Conservation (phyloP, 2,329 filamentous ascomycete species). For the Ophiocordyceps unilateralis region DNA sequence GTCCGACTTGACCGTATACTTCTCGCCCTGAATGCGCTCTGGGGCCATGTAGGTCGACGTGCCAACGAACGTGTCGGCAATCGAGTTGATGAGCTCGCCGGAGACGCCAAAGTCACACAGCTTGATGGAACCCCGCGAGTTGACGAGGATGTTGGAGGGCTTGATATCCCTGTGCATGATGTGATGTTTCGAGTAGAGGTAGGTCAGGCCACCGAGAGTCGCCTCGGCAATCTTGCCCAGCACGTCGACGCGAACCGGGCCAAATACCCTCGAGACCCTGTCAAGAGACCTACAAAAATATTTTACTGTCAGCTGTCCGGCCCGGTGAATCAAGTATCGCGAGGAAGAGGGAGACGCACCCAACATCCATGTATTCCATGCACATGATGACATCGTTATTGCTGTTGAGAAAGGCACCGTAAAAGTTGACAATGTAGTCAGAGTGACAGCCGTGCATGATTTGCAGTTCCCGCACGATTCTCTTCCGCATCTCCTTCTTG, state of each 20-base stretch:
- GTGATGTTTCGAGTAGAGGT: conserved; percentile 86
- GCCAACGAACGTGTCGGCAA: conserved; percentile 94
- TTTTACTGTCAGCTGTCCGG: neutral
- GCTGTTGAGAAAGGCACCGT: conserved; percentile 91
- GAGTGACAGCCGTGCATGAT: conserved; percentile 98
- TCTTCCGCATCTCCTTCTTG: conserved; percentile 90
- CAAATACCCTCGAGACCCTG: conserved; percentile 84
- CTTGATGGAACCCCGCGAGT: conserved; percentile 88
- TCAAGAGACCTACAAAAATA: conserved; percentile 56
- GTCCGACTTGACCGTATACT: conserved; percentile 95
- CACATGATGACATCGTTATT: conserved; percentile 98
- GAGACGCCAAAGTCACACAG: conserved; percentile 98
- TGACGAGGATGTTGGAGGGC: conserved; percentile 91
- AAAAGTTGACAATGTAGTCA: conserved; percentile 93
- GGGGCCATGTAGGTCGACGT: conserved; percentile 99
- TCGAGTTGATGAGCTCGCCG: conserved; percentile 91
- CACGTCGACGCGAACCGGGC: conserved; percentile 87
- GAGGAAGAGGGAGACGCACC: conserved; percentile 46
- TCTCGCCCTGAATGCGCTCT: conserved; percentile 90
- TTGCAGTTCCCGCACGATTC: conserved; percentile 90
- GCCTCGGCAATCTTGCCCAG: conserved; percentile 96
- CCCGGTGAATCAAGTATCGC: neutral
- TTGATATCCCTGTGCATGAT: conserved; percentile 99
- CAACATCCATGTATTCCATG: conserved; percentile 99
- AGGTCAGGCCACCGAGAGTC: conserved; percentile 80